phyloP scores from a whole-genome alignment of 169 alveolate species.

The Plasmodium ovale region DNA sequence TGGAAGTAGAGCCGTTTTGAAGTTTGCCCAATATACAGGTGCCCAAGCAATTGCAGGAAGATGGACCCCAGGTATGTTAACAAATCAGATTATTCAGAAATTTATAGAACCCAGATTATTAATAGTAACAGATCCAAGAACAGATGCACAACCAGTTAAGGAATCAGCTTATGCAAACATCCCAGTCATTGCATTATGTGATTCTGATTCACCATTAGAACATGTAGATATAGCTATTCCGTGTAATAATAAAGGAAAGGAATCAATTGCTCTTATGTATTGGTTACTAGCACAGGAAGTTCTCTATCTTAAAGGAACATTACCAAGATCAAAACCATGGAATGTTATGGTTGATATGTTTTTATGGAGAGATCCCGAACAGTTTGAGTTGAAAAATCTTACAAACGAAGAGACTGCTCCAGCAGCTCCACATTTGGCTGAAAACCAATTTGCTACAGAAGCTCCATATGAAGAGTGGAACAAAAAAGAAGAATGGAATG shows the following conservation, averaged over 20 bases:
- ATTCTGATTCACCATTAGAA: conserved; percentile 98
- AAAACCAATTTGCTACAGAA: conserved; percentile 64
- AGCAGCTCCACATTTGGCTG: conserved; percentile 70
- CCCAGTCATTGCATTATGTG: conserved; percentile 99
- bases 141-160: conserved; percentile 96
- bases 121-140: conserved; percentile 99
- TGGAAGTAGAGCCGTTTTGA: conserved; percentile 99
- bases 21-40: conserved; percentile 98
- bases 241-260: conserved; percentile 98
- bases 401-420: conserved; percentile 75
- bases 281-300: conserved; percentile 99
- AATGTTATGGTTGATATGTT: conserved; percentile 95
- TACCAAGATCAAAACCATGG: conserved; percentile 91
- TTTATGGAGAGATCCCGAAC: conserved; percentile 95
- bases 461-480: conserved; percentile 77
- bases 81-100: conserved; percentile 98
- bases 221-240: conserved; percentile 99
- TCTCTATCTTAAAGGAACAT: conserved; percentile 94
- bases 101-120: conserved; percentile 98
- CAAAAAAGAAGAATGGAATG: conserved; percentile 77
- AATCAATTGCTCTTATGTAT: conserved; percentile 98
- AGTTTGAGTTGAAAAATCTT: conserved; percentile 85
- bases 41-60: conserved; percentile 97
- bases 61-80: conserved; percentile 99
- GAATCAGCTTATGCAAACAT: conserved; percentile 98